A percentile compares a stretch with the other conserved stretches of the same genome.
Evolutionary conservation across 1,284 basidiomycete genomes (phyloP).

Genomic region (Athelia sp.): DNA sequence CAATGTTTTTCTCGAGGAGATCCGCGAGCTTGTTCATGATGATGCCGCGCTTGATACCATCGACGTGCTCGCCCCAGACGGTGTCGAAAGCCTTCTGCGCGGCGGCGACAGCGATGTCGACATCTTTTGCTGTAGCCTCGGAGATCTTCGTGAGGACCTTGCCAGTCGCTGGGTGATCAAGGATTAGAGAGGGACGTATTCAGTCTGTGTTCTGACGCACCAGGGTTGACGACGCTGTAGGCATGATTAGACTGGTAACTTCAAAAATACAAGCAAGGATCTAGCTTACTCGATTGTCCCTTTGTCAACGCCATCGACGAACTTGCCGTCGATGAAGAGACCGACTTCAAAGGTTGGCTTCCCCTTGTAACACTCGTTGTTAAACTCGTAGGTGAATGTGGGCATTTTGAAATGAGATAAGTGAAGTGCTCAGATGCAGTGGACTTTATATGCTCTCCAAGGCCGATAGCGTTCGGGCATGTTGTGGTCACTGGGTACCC

Average conservation of each 20-base stretch:
- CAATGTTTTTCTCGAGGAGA: slow-evolving; percentile 54
- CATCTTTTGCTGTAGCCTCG: slow-evolving; percentile 65
- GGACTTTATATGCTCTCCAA: too few species aligned
- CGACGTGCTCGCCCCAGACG: slow-evolving; percentile 48
- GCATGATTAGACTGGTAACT: not conserved
- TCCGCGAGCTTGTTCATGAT: slow-evolving; percentile 51
- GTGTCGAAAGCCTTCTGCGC: slow-evolving; percentile 52
- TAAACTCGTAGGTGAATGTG: slow-evolving; percentile 40
- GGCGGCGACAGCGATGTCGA: slow-evolving; percentile 69
- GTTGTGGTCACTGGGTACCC: too few species aligned
- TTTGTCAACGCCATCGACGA: slow-evolving; percentile 43
- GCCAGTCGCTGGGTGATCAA: slow-evolving; percentile 50
- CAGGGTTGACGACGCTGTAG: slow-evolving; percentile 70
- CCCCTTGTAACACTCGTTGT: slow-evolving; percentile 50
- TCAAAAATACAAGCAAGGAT: too few species aligned
- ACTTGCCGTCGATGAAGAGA: slow-evolving; percentile 67
- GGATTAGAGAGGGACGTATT: not conserved
- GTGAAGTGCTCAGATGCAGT: too few species aligned
- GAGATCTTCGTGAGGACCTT: slow-evolving; percentile 65
- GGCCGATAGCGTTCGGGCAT: too few species aligned
- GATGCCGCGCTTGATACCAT: slow-evolving; percentile 48
- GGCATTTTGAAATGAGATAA: not conserved
- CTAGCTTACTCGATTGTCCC: slow-evolving; percentile 45
- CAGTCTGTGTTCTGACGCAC: slow-evolving; percentile 22
- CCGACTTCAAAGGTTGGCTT: slow-evolving; percentile 51